A percentile compares a stretch with the other conserved stretches of the same genome.
Conservation (phyloP, 257 asterid species). For the Nicotiana tomentosiformis region DNA sequence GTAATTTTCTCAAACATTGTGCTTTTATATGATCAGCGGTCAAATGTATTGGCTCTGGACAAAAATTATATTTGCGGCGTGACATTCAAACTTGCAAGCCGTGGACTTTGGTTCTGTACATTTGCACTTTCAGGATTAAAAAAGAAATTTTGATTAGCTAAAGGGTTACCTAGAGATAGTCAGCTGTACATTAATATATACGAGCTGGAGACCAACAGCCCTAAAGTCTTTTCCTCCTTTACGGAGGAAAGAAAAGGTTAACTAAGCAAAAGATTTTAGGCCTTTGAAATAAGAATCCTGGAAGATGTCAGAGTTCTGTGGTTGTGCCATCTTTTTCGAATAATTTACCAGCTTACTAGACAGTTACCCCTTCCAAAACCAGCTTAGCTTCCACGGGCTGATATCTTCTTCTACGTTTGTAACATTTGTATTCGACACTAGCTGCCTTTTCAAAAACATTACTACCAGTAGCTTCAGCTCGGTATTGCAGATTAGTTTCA, state of each 20-base stretch:
- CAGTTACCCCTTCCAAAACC: neutral
- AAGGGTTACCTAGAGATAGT: neutral
- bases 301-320: neutral
- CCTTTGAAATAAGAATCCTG: neutral
- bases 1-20: neutral
- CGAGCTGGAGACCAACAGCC: neutral
- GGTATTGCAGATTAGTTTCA: neutral
- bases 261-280: neutral
- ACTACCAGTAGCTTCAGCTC: neutral
- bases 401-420: constrained; percentile 2
- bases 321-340: neutral
- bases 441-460: neutral
- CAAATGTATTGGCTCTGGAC: neutral
- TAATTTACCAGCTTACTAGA: neutral
- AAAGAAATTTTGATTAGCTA: neutral
- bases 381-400: constrained; percentile 1
- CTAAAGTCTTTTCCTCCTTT: neutral
- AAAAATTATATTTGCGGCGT: neutral
- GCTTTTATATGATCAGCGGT: neutral
- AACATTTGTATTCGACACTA: neutral
- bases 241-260: neutral
- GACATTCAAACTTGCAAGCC: neutral
- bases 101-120: neutral
- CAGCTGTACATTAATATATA: neutral
- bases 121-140: neutral